Percentiles rank a stretch among this genome's conserved stretches.
Conservation (phyloP, 2,329 filamentous ascomycete genomes). For the Chaetomium globosum region DNA sequence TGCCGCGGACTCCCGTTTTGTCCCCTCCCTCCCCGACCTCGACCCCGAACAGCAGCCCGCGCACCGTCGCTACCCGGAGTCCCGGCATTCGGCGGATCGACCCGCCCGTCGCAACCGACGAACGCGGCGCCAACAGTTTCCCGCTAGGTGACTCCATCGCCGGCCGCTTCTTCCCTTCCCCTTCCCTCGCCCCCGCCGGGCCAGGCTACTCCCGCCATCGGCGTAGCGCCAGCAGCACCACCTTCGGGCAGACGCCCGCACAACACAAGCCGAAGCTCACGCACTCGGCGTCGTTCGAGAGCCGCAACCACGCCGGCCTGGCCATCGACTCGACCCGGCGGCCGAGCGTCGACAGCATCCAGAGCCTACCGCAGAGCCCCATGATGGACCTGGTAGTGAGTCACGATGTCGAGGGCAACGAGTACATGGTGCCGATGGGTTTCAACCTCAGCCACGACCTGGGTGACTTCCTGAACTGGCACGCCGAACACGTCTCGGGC, state of each 20-base stretch:
- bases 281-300: conserved; percentile 32
- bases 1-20: conserved; percentile 20
- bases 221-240: conserved; percentile 27
- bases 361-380: conserved; percentile 55
- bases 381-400: conserved; percentile 52
- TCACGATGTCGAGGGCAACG: conserved; percentile 45
- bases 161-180: conserved; percentile 22
- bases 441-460: conserved; percentile 63
- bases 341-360: conserved; percentile 42
- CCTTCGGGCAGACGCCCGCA: conserved; percentile 16
- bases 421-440: conserved; percentile 57
- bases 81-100: conserved; percentile 35
- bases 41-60: conserved; percentile 30
- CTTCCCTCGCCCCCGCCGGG: neutral
- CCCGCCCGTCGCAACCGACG: conserved; percentile 20
- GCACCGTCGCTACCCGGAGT: conserved; percentile 30
- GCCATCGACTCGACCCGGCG: conserved; percentile 30
- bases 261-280: conserved; percentile 1
- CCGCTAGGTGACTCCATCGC: conserved; percentile 26
- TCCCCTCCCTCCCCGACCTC: conserved; percentile 24
- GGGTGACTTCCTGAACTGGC: conserved; percentile 62
- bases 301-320: conserved; percentile 31
- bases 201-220: conserved; percentile 18
- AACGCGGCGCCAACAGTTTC: neutral
- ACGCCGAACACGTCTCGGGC: conserved; percentile 53